Evolutionary conservation across 176 grass and related monocot species (phyloP).

Genomic region (Echinochloa phyllopogon): DNA sequence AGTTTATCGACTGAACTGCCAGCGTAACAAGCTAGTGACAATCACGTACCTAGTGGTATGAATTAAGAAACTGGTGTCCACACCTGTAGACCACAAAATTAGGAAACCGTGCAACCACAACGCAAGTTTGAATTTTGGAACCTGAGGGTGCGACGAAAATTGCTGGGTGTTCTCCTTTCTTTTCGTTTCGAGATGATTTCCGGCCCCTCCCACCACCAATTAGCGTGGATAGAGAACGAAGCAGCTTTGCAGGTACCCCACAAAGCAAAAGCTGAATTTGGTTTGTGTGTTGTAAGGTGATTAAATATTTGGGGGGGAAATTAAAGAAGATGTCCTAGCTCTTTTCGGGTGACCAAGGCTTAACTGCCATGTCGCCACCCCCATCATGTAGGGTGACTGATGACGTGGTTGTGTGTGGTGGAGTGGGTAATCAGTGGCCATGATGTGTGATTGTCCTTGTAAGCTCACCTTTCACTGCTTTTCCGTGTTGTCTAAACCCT

Average conservation of each 20-base stretch:
- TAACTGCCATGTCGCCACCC: not conserved
- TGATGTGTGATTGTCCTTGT: slow-evolving; percentile 31
- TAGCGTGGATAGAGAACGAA: not conserved
- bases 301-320: not conserved
- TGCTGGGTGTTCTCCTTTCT: not conserved
- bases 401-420: not conserved
- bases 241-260: not conserved
- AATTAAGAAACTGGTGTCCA: not conserved
- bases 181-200: not conserved
- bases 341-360: not conserved
- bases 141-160: not conserved
- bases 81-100: not conserved
- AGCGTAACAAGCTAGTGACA: not conserved
- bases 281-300: not conserved
- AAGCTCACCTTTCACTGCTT: not conserved
- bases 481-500: not conserved
- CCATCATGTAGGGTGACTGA: not conserved
- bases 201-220: not conserved
- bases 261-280: not conserved
- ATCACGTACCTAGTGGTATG: not conserved
- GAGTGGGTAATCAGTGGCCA: slow-evolving; percentile 27
- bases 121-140: not conserved
- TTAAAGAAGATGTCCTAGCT: not conserved
- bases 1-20: not conserved
- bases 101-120: not conserved